phyloP scores from a whole-genome alignment of 305 asterid species.

The Fraxinus paxiana region DNA sequence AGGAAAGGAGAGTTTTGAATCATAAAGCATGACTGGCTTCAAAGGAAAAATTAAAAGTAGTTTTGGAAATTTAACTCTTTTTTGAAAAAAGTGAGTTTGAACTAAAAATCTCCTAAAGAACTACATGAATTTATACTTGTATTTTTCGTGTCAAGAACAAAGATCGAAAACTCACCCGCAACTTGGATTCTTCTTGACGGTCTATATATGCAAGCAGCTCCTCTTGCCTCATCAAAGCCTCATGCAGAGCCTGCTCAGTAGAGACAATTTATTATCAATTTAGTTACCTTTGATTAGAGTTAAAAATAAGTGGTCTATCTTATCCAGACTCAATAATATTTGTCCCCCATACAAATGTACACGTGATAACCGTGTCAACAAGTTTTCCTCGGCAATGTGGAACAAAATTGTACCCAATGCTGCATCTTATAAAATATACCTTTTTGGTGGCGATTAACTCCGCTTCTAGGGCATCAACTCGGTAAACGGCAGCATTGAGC shows the following conservation, averaged over 20 bases:
- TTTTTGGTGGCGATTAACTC: slow-evolving; percentile 95
- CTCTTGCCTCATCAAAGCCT: slow-evolving; percentile 95
- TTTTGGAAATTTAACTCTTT: background rate
- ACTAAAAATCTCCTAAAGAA: background rate
- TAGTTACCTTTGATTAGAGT: background rate
- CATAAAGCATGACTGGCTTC: background rate
- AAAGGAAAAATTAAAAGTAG: background rate
- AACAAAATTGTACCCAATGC: background rate
- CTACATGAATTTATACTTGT: background rate
- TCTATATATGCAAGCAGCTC: slow-evolving; percentile 95
- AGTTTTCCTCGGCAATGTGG: background rate
- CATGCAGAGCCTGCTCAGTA: slow-evolving; percentile 75
- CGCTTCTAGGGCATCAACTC: slow-evolving; percentile 97
- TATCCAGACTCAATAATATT: background rate
- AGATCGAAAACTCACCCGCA: slow-evolving; percentile 47
- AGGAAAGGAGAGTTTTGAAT: background rate
- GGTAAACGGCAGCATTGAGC: slow-evolving; percentile 94
- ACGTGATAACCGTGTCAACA: background rate
- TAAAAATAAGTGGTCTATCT: background rate
- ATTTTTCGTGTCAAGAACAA: slow-evolving; percentile 1
- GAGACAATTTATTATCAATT: background rate
- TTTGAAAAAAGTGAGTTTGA: background rate
- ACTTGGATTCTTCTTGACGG: slow-evolving; percentile 76
- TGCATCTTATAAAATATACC: slow-evolving; percentile 34
- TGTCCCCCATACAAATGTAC: background rate